Conservation (phyloP, 768 basidiomycete species). For the Megacollybia marginata region DNA sequence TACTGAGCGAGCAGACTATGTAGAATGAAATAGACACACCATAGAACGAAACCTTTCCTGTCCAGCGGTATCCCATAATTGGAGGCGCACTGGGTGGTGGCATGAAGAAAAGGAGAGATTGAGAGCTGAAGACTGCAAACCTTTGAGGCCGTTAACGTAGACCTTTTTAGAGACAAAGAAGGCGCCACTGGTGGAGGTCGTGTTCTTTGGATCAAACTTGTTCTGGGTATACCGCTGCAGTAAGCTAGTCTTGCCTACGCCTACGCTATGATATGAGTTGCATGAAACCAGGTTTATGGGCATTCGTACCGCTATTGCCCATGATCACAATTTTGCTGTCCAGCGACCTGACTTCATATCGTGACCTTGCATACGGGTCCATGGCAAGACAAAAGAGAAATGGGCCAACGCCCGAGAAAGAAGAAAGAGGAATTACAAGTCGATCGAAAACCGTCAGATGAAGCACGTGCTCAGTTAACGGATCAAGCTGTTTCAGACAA, state of each 20-base stretch:
- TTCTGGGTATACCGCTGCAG: conserved; percentile 87
- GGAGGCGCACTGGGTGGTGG: conserved; percentile 52
- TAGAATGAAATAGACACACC: conserved; percentile 35
- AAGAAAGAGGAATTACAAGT: conserved; percentile 10
- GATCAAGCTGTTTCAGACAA: no score
- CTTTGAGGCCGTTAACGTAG: conserved; percentile 70
- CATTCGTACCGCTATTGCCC: conserved; percentile 55
- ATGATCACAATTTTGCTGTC: conserved; percentile 96
- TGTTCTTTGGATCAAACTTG: conserved; percentile 83
- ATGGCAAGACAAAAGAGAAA: conserved; percentile 24
- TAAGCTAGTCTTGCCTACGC: conserved; percentile 90
- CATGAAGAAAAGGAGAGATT: no score
- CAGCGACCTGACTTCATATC: conserved; percentile 69
- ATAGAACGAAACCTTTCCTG: conserved; percentile 91
- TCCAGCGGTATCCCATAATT: conserved; percentile 91
- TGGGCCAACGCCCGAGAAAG: conserved; percentile 30
- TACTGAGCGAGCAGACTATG: neutral
- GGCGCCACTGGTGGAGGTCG: conserved; percentile 86
- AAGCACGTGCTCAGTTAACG: no score
- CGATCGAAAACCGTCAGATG: neutral
- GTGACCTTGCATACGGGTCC: conserved; percentile 62
- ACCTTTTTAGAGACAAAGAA: conserved; percentile 94
- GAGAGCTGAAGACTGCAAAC: no score
- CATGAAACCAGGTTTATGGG: neutral
- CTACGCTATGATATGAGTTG: conserved; percentile 29